These are phyloP conservation scores for Clarireedia homoeocarpa DNA, from an alignment of 2,329 filamentous ascomycete species.

Conservation along the genomic window DNA sequence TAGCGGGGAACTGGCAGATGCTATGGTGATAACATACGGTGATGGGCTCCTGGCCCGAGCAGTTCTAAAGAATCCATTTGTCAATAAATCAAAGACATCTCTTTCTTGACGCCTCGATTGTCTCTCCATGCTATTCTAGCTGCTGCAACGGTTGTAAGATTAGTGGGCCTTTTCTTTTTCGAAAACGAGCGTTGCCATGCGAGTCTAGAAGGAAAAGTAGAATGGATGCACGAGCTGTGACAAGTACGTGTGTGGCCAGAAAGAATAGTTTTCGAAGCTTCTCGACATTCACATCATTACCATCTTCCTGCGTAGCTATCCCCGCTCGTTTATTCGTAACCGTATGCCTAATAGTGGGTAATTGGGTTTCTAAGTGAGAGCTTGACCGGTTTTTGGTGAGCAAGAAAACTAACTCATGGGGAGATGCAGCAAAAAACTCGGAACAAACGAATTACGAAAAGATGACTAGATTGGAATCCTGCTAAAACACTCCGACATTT, in stretches of 20 bases:
- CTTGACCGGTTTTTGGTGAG: background rate
- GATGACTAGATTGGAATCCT: background rate
- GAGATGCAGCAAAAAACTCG: background rate
- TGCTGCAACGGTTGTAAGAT: too few species aligned
- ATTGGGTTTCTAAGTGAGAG: background rate
- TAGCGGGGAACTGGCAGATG: background rate
- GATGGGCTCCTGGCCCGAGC: conserved; percentile 35
- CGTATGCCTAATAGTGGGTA: background rate
- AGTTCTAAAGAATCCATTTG: conserved; percentile 44
- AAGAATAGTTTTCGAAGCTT: background rate
- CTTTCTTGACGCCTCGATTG: conserved; percentile 10
- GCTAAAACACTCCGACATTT: conserved; percentile 7
- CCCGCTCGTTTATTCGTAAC: background rate
- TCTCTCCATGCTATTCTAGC: conserved; percentile 16
- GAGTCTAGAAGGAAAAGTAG: background rate
- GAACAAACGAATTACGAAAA: background rate
- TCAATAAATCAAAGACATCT: conserved; percentile 29
- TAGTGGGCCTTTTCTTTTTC: too few species aligned
- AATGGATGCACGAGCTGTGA: background rate
- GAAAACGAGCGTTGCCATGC: too few species aligned
- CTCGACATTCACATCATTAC: background rate
- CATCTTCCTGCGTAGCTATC: background rate
- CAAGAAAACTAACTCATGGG: background rate
- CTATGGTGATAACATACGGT: conserved; percentile 22
- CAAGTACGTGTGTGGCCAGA: too few species aligned